Base-by-base conservation (phyloP, 257 asterid species). In the Gentiana macrophylla region DNA sequence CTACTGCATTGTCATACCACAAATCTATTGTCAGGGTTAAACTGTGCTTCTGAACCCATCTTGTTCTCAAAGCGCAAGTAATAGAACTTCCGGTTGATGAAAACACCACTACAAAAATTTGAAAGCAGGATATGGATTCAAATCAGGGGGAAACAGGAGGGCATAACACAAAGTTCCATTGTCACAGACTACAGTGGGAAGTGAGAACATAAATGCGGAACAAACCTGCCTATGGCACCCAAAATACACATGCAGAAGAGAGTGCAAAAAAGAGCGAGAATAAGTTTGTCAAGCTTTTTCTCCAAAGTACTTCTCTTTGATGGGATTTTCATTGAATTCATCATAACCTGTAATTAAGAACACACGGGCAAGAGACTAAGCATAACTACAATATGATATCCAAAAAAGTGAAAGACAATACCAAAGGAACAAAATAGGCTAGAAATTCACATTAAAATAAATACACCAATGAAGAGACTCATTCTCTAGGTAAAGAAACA, bases 301-400 rank as follows among this genome's bases (percentile, higher is more conserved):
- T 93, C 99, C 67, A 93, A 74, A 35, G 99, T 83, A 80, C 99
- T 93, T 76, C 99, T 65, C 72, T 93, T 93, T 59, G 99, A 93
- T 64, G 99, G 99, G 68, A 86, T 93, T 78, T 93, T 93, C 97
- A 89, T 93, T 59, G 99, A 71, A 80, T 93, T 93, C 99, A 93
- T 93, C 99, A 93, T 89, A 77, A 93, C 99, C 97, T 92, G 86
- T 67, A 73, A 64, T 47, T 15, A 50, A 43, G 70, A 52, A 63
- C 62, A 32, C 33, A 57, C 57, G 64, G 69, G 62, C 58, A 58
- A 46, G 12, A 13, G 52, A 54, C 57, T 62, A 43, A 37, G 37
- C 12, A 35, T 47, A 33, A 49, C 45, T 41, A 41, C 46, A 41
- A 5, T 2, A 41, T 41, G 37, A 36, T 47, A 41, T 10, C 46